Evolutionary conservation across 2,329 filamentous ascomycete species (phyloP), one percentile per base, ranked within the genome.

Genomic region (Pseudophaeomoniella oleicola): DNA sequence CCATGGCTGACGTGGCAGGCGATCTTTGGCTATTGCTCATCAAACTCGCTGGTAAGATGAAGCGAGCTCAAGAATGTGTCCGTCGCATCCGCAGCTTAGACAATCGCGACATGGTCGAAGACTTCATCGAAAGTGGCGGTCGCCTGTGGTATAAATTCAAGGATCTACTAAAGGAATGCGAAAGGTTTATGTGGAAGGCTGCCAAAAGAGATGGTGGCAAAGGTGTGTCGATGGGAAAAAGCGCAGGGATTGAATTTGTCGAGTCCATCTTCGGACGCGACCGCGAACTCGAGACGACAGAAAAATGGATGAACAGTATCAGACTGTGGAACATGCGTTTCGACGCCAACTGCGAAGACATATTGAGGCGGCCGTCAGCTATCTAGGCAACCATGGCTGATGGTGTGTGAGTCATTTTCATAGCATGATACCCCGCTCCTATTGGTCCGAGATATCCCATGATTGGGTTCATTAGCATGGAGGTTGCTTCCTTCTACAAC

Each of bases 21-120:
- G 87, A 96, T 52, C 70, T 98, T 37, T 98, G 90, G 90, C 72
- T 96, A 16, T 71, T 94, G 34, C 72, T 96, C 40, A 96, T 96
- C 57, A 83, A 94, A 60, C 70, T 96, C 32, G 81, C 86, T 11
- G 86, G 85, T 55, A 94, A 96, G 66, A 74, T 94, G 58, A 94
- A 93, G 71, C 76, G 84, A 40, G 81, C 85, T 32, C 83, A 93
- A 49, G 83, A 90, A 57, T 75, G 69, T 44, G 71, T 85, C 44
- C 67, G 72, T 35, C 73, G 74, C 40, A 81, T 96, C 48, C 76
- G 82, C 47, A 71, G 69, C 50, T 59, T 66, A 41, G 82, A 90
- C 42, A 83, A 79, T 54, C 71, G 71, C 45, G 83, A 93, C 50
- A 75, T 87, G 53, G 72, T 96, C 31, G 78, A 88, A 46, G 88